A percentile compares a stretch with the other conserved stretches of the same genome.
These are phyloP conservation scores for Yamadazyma olivae DNA, from an alignment of 805 yeast genomes.

Conservation along the genomic window DNA sequence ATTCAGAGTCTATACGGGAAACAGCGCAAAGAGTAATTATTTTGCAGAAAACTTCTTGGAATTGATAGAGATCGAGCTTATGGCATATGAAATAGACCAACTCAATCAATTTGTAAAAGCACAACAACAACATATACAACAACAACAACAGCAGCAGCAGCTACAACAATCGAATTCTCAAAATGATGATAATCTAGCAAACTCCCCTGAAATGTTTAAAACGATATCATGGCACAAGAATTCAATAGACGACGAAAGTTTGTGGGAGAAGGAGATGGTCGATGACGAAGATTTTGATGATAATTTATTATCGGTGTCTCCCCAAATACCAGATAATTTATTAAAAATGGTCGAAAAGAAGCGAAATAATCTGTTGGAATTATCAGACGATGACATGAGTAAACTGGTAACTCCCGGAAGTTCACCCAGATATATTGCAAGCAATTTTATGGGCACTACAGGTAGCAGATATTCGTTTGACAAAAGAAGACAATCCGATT, in stretches of 20 bases:
- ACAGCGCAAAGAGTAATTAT: constrained; percentile 57
- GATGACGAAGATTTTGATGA: constrained; percentile 44
- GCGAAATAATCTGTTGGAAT: constrained; percentile 10
- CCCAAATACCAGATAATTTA: constrained; percentile 64
- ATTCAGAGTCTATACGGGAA: constrained; percentile 63
- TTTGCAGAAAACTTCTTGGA: constrained; percentile 82
- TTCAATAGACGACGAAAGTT: constrained; percentile 15
- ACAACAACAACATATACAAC: constrained; percentile 11
- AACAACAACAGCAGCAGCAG: constrained; percentile 5
- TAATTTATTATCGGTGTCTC: constrained; percentile 55
- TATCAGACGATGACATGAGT: constrained; percentile 29
- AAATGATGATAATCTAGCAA: neutral
- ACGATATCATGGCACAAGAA: constrained; percentile 9
- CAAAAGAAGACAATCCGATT: constrained; percentile 32
- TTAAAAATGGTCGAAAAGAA: constrained; percentile 52
- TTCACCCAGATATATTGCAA: constrained; percentile 20
- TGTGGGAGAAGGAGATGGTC: constrained; percentile 20
- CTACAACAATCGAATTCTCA: neutral
- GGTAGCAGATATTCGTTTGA: constrained; percentile 12
- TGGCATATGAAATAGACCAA: constrained; percentile 39
- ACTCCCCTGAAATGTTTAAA: constrained; percentile 10
- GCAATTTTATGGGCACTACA: neutral
- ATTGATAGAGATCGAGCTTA: constrained; percentile 54
- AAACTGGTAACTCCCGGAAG: constrained; percentile 26
- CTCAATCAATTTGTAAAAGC: constrained; percentile 18